A percentile compares a stretch with the other conserved stretches of the same genome.
These are phyloP conservation scores for Trapa incisa DNA, from an alignment of 345 rosid genomes.

Conservation along the genomic window DNA sequence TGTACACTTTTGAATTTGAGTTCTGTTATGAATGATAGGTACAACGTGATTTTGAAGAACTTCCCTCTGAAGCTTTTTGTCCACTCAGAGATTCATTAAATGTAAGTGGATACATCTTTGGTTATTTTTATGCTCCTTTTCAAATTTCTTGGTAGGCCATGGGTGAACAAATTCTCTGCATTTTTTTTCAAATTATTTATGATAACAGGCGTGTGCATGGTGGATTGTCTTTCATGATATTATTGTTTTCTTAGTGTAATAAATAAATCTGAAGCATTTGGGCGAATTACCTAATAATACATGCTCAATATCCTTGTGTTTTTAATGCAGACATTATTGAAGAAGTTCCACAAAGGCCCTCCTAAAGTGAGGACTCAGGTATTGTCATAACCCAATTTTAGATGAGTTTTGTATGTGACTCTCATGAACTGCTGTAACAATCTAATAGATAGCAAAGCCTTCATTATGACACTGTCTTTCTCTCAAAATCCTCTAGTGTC, in stretches of 20 bases:
- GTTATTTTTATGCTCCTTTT: background rate
- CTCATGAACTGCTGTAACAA: too few relatives aligned
- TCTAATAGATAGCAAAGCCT: too few relatives aligned
- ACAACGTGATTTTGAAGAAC: slow-evolving; percentile 94
- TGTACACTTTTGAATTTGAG: background rate
- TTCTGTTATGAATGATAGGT: slow-evolving; percentile 37
- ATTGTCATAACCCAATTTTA: too few relatives aligned
- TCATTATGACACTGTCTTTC: too few relatives aligned
- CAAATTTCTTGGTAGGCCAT: background rate
- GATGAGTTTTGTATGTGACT: too few relatives aligned
- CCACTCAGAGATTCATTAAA: slow-evolving; percentile 67
- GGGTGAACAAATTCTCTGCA: background rate
- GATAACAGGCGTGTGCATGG: too few relatives aligned
- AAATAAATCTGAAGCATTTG: too few relatives aligned
- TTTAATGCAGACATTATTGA: slow-evolving; percentile 53
- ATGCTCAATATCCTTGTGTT: slow-evolving; percentile 14
- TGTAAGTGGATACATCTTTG: slow-evolving; percentile 24
- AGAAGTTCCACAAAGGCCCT: slow-evolving; percentile 92
- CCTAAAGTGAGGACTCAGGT: slow-evolving; percentile 97
- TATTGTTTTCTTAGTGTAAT: too few relatives aligned
- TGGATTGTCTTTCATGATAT: too few relatives aligned
- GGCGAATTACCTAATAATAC: background rate
- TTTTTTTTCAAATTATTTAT: too few relatives aligned
- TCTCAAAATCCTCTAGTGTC: too few relatives aligned
- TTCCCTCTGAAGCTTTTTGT: slow-evolving; percentile 89